Percentiles rank a stretch among this genome's conserved stretches.
phyloP scores from a whole-genome alignment of 169 alveolate genomes.

The Amoebophrya sp. region DNA sequence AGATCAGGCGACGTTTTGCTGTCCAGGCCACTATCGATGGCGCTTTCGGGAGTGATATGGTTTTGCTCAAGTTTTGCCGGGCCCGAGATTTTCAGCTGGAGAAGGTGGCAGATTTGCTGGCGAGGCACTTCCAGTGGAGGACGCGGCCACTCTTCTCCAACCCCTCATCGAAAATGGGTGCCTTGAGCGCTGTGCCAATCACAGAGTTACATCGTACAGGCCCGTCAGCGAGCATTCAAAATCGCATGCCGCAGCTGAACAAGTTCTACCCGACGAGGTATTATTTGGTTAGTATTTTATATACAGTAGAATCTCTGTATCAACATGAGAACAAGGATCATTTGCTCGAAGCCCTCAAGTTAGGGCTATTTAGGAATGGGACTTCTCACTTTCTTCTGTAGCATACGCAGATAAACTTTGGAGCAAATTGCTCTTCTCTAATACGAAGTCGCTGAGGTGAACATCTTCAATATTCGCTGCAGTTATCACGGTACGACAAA shows the following conservation, averaged over 20 bases:
- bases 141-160: background rate
- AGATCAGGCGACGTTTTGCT: background rate
- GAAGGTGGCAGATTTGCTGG: background rate
- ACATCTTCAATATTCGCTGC: too few species aligned
- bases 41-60: background rate
- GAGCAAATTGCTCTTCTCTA: too few species aligned
- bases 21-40: background rate
- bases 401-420: too few species aligned
- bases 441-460: too few species aligned
- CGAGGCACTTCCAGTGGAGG: background rate
- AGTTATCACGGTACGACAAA: conserved; percentile 2
- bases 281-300: too few species aligned
- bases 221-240: background rate
- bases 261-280: conserved; percentile 14
- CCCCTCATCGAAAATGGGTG: background rate
- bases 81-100: background rate
- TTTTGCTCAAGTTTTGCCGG: background rate
- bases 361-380: too few species aligned
- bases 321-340: too few species aligned
- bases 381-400: too few species aligned
- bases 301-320: too few species aligned
- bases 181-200: background rate
- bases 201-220: background rate
- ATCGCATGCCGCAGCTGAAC: background rate
- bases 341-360: too few species aligned